Evolutionary conservation across 352 stramenopile genomes (phyloP).

Genomic region (Pythium utonaiense): DNA sequence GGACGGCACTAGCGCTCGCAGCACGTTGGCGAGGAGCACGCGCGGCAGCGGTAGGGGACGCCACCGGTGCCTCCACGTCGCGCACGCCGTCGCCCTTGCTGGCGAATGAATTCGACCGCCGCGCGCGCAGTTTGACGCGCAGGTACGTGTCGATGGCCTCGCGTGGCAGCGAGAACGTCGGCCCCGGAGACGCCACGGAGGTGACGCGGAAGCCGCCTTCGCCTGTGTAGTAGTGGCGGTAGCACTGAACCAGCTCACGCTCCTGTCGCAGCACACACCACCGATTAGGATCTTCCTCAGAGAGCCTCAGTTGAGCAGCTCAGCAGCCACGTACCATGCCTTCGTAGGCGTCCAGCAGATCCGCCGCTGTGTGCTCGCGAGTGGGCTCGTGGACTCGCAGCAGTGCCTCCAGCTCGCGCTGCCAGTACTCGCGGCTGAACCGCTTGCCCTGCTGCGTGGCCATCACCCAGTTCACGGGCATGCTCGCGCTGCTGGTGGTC

Average conservation of each 20-base stretch:
- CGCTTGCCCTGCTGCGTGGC: constrained; percentile 8
- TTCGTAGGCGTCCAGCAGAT: constrained; percentile 45
- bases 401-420: constrained; percentile 36
- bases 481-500: neutral
- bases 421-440: constrained; percentile 15
- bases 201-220: constrained; percentile 41
- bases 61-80: constrained; percentile 22
- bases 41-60: constrained; percentile 15
- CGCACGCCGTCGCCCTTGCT: constrained; percentile 55
- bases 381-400: constrained; percentile 46
- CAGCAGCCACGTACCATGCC: constrained; percentile 39
- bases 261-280: constrained; percentile 25
- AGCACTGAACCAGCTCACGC: constrained; percentile 59
- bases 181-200: neutral
- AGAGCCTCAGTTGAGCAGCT: no score
- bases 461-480: neutral
- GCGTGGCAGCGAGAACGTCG: constrained; percentile 48
- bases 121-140: constrained; percentile 44
- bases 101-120: constrained; percentile 23
- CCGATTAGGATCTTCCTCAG: no score
- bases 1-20: constrained; percentile 19
- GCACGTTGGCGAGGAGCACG: constrained; percentile 13
- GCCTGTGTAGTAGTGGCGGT: constrained; percentile 60
- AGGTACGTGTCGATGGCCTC: constrained; percentile 57
- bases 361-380: constrained; percentile 29